Evolutionary conservation across 1,284 basidiomycete species (phyloP).

Genomic region (Kwoniella shivajii): DNA sequence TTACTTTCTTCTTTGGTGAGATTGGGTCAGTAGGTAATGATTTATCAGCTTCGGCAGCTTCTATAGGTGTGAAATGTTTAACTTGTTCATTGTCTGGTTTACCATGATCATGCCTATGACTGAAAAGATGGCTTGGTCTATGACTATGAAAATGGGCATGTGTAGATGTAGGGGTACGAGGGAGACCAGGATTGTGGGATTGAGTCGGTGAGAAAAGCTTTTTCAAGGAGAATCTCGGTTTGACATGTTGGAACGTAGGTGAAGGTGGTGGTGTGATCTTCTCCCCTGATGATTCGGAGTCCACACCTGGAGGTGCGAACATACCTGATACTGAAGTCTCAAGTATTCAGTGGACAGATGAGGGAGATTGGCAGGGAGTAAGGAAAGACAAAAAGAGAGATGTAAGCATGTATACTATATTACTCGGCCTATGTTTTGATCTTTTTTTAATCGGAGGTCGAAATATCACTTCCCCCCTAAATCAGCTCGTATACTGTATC

Average conservation of each 20-base stretch:
- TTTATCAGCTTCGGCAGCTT: constrained; percentile 9
- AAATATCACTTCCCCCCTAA: too few relatives aligned
- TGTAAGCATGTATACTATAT: too few relatives aligned
- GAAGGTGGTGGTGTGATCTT: constrained; percentile 13
- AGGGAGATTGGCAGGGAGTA: too few relatives aligned
- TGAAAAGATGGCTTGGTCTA: background rate
- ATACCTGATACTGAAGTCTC: too few relatives aligned
- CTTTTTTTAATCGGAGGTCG: too few relatives aligned
- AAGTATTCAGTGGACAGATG: too few relatives aligned
- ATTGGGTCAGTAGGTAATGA: background rate
- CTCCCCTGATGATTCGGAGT: constrained; percentile 18
- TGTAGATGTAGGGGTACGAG: too few relatives aligned
- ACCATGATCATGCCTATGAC: background rate
- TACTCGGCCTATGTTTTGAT: too few relatives aligned
- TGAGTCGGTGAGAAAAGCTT: constrained; percentile 6
- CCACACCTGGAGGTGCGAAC: constrained; percentile 22
- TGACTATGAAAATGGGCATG: background rate
- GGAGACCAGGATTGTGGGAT: background rate
- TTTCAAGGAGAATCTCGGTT: constrained; percentile 16
- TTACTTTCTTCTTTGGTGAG: constrained; percentile 12
- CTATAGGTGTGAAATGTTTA: constrained; percentile 1
- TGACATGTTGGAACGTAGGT: background rate
- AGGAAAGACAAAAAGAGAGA: too few relatives aligned
- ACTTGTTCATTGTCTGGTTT: background rate
- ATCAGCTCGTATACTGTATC: too few relatives aligned